Base-by-base conservation (phyloP, 768 basidiomycete genomes). In the Gymnopilus junonius region DNA sequence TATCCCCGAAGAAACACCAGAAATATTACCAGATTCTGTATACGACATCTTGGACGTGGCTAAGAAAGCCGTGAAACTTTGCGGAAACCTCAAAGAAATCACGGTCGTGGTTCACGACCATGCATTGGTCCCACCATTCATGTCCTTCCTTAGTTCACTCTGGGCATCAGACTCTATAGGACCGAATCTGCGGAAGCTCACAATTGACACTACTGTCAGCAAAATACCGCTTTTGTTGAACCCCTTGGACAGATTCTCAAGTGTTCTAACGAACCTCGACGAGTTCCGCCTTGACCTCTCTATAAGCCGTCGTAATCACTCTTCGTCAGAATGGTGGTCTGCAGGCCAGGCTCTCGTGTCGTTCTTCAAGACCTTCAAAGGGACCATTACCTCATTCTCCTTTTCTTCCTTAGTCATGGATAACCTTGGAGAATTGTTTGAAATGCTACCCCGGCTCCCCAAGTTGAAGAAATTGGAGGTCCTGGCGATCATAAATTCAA, bases 101-200 rank as follows among this genome's bases (percentile, higher is more conserved):
- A 72, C 65, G 11, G 61, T 77, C 42, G 61, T 71, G 11, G 58
- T 76, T 25, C 67, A 71, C 48, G 73, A 74, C 40, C 68, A 74
- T 15, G 43, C 55, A 39, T 57, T 69, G n/a, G 65, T 70, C 1
- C 55, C 63, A 10, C 57, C 66, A 2, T 73, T 73, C 50, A 48
- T 54, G 23, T 53, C 48, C 6, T 73, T 72, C 57, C 63, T 72
- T 11, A 53, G 64, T 8, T 58, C 62, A 1, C 27, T 75, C 4
- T 69, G 71, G 70, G 55, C 58, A n/a, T 53, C 56, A 8, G 51
- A 63, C 40, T 66, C 66, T 1, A 31, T 74, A 21, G 72, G 70
- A 27, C 58, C 62, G 4, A 61, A 63, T 12, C 43, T 74, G 12
- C 56, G 63, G 27, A 66, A 67, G 34, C 35, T 75, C 21, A 56